A percentile compares a stretch with the other conserved stretches of the same genome.
These are phyloP conservation scores for Kwoniella bestiolae DNA, from an alignment of 768 basidiomycete species.

Conservation along the genomic window DNA sequence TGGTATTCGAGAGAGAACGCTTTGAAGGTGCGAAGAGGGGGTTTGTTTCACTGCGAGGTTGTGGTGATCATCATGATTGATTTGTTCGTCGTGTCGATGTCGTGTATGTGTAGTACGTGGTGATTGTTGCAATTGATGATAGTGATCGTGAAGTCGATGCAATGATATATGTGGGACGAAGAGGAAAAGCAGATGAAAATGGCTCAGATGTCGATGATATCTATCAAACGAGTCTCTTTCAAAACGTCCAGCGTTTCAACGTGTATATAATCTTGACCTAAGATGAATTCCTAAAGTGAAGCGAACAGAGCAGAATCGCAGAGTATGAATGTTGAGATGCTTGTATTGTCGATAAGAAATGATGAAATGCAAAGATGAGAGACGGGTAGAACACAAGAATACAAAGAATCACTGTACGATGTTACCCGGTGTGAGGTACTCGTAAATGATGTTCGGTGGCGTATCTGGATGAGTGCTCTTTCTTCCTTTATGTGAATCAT, in stretches of 20 bases:
- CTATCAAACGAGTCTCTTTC: neutral
- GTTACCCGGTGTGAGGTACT: no score
- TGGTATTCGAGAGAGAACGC: neutral
- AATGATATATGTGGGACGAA: no score
- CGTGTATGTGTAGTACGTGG: neutral
- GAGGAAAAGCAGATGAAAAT: no score
- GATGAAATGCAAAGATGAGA: neutral
- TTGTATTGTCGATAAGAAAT: neutral
- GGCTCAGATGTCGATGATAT: no score
- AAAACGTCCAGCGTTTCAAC: slow-evolving; percentile 10
- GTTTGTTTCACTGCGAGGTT: neutral
- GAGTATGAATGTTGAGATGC: neutral
- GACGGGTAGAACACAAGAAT: neutral
- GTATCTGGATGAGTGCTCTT: neutral
- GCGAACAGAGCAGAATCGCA: neutral
- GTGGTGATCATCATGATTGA: neutral
- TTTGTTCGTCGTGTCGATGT: neutral
- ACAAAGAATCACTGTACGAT: no score
- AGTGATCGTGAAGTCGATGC: no score
- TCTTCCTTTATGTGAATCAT: slow-evolving; percentile 15
- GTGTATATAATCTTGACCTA: neutral
- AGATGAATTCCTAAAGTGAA: neutral
- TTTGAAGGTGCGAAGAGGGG: no score
- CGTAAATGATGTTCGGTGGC: neutral
- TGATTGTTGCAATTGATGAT: neutral